Base-by-base conservation (phyloP, 192 early-diverging fungal species). In the Umbelopsis vinacea region DNA sequence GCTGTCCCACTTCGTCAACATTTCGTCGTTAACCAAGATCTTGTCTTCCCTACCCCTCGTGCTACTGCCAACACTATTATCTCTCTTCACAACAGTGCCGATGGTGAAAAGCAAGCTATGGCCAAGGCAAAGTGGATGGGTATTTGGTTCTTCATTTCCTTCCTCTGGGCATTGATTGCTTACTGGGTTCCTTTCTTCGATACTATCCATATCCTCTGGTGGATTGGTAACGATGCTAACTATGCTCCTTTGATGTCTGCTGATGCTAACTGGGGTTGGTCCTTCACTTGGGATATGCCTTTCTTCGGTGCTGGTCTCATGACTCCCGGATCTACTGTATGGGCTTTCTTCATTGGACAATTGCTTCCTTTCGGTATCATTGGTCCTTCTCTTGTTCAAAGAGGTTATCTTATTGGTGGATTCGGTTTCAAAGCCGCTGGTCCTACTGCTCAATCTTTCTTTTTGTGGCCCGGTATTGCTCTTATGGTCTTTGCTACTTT, bases 391-490 rank as follows among this genome's bases (percentile, higher is more conserved):
- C 79, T 91, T 66, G 75, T 83, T 17, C 29, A 52, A 4, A 71
- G 77, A n/a, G 84, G 85, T 8, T 71, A 74, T 38, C 69, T 83
- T 55, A 67, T 68, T 38, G 63, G 54, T 4, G 37, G 67, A 14
- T 69, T 21, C 53, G 79, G 78, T 46, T 84, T 86, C 67, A 66
- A 17, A 1, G 60, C 71, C 29, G 66, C 43, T 1, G 72, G 72
- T 37, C 77, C 73, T 14, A 84, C 89, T 29, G 77, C 90, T 37
- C 87, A 86, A 55, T 88, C 82, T 68, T 91, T 86, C 84, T 83
- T 91, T 74, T 75, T 91, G 48, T 91, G 90, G 90, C 90, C 90
- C 17, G 90, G 90, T 81, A 81, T 91, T 68, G 80, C 81, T 15
- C 66, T 91, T 45, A 91, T 91, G 90, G 79, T 92, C 12, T 76